These are phyloP conservation scores for Entophlyctis luteolus DNA, from an alignment of 192 early-diverging fungal species.

Conservation along the genomic window DNA sequence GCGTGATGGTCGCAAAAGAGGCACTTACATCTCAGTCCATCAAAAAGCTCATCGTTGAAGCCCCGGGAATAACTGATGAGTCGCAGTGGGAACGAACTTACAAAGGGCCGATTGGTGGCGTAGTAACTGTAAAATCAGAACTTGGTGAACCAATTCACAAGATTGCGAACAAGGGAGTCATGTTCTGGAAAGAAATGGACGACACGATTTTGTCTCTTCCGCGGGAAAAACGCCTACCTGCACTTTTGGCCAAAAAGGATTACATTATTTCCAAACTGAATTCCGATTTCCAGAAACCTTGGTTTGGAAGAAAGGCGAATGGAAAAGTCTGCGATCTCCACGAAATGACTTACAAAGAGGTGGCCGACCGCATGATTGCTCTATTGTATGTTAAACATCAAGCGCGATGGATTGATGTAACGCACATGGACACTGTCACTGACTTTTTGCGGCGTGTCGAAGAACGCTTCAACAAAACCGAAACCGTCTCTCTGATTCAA, in stretches of 20 bases:
- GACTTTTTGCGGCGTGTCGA: conserved; percentile 82
- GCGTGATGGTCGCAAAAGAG: conserved; percentile 92
- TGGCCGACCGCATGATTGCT: conserved; percentile 74
- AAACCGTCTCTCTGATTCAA: conserved; percentile 62
- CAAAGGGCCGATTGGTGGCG: conserved; percentile 68
- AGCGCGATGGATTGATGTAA: conserved; percentile 73
- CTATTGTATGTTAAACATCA: conserved; percentile 72
- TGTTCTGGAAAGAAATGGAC: conserved; percentile 76
- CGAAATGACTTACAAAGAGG: conserved; percentile 93
- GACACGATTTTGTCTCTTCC: conserved; percentile 77
- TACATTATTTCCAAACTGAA: conserved; percentile 84
- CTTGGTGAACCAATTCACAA: conserved; percentile 92
- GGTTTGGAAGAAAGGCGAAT: conserved; percentile 79
- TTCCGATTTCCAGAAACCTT: conserved; percentile 87
- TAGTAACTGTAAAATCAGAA: conserved; percentile 83
- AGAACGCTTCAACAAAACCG: conserved; percentile 72
- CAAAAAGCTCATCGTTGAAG: conserved; percentile 82
- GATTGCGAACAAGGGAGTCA: conserved; percentile 77
- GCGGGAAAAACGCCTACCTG: conserved; percentile 70
- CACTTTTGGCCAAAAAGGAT: conserved; percentile 74
- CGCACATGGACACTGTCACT: conserved; percentile 65
- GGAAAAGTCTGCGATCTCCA: conserved; percentile 73
- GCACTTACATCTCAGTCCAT: conserved; percentile 68
- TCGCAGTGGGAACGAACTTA: conserved; percentile 82
- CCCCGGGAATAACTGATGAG: conserved; percentile 76